Evolutionary conservation across 1,284 basidiomycete species (phyloP), one percentile per base, ranked within the genome.

Genomic region (Coniferiporia weirii): DNA sequence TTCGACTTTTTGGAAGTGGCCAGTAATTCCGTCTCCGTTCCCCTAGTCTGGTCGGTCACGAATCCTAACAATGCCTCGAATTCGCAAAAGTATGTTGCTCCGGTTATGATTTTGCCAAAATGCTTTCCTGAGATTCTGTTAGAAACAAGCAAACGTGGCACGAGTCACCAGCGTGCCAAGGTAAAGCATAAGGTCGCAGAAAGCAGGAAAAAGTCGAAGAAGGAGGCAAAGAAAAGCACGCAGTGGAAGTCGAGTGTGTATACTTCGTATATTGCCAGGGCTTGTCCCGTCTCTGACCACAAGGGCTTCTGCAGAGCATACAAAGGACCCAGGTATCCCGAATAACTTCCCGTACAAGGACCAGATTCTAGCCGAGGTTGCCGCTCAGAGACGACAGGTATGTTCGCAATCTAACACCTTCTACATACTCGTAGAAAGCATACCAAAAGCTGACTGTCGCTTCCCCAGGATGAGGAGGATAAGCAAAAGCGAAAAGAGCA

Each of bases 271-370:
- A 52, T 15, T 56, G 32, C 49, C 34, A n/a, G 8, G n/a, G 27
- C 5, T 27, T 3, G 27, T 27, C 27, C 44, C 3, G n/a, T 17
- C 17, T 46, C 44, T 46, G 44, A 20, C 4, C 12, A 3, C 44
- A 45, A 57, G 59, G 40, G 59, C 50, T 34, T 45, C 40, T 19
- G n/a, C 13, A 81, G 81, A 91, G 79, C 85, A 81, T 71, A 84
- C 79, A 73, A 93, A 87, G 71, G 96, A 99, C 71, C 93, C 91
- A 27, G 97, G 97, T 51, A 96, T 99, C 62, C 96, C 96, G n/a
- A 97, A 91, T 75, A 88, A 86, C 63, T 97, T 95, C 76, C 96
- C 95, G 3, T 97, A 90, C 82, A 99, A 98, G 78, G 96, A 98
- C 70, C 88, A 96, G 74, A 88, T 99, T 60, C 79, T 99, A 46